Percentiles rank a stretch among this genome's conserved stretches.
These are phyloP conservation scores for Chlorociboria aeruginascens DNA, from an alignment of 495 filamentous ascomycete species.

Conservation along the genomic window DNA sequence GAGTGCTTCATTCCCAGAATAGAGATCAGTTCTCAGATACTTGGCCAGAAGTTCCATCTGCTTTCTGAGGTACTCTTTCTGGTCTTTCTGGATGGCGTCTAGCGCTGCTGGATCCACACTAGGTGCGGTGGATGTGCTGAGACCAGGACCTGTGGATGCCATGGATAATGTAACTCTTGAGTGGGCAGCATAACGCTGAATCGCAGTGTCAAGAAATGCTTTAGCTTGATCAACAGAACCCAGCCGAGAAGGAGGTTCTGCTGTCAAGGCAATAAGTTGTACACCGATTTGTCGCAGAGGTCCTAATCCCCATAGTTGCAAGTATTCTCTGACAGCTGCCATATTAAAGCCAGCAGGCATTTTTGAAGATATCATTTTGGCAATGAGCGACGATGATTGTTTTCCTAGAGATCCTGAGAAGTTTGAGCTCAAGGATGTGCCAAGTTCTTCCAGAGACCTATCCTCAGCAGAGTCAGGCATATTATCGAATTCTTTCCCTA, in stretches of 20 bases:
- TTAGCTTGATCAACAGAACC: slow-evolving; percentile 80
- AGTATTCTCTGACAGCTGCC: slow-evolving; percentile 74
- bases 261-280: slow-evolving; percentile 72
- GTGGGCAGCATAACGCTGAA: slow-evolving; percentile 67
- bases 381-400: slow-evolving; percentile 80
- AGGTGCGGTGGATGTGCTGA: slow-evolving; percentile 55
- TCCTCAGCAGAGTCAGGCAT: slow-evolving; percentile 97
- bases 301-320: slow-evolving; percentile 79
- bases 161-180: slow-evolving; percentile 66
- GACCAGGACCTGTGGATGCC: slow-evolving; percentile 54
- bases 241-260: slow-evolving; percentile 75
- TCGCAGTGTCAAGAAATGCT: slow-evolving; percentile 67
- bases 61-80: slow-evolving; percentile 81
- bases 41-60: slow-evolving; percentile 84
- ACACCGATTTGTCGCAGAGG: slow-evolving; percentile 75
- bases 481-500: slow-evolving; percentile 93
- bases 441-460: slow-evolving; percentile 87
- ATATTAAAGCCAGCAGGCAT: slow-evolving; percentile 99
- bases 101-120: slow-evolving; percentile 89
- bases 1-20: slow-evolving; percentile 81
- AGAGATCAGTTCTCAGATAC: slow-evolving; percentile 89
- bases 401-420: slow-evolving; percentile 95
- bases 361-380: slow-evolving; percentile 84
- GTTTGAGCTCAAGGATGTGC: slow-evolving; percentile 81
- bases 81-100: slow-evolving; percentile 93